Evolutionary conservation across 768 basidiomycete species (phyloP), one percentile per base, ranked within the genome.

Genomic region (Hygrophorus russula): DNA sequence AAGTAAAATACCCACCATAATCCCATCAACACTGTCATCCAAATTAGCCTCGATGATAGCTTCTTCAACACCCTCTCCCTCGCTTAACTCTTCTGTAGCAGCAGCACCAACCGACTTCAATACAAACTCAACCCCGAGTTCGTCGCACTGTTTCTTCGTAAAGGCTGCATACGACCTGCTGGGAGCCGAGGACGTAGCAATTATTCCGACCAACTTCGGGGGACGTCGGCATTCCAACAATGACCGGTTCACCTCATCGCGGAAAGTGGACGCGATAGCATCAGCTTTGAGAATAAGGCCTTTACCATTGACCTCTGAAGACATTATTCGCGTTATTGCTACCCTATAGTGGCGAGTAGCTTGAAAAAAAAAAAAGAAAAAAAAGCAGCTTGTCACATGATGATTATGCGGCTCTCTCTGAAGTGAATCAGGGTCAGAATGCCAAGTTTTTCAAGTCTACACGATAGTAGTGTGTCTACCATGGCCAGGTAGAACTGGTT

Each of bases 11-110:
- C 76, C 48, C 51, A 93, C 96, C 93, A 98, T 96, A 56, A 99
- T 91, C 7, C 94, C 94, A 62, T 94, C 78, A 8, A 94, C 77
- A 44, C 67, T 69, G 11, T 68, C 66, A 55, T 98, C 92, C 48
- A 85, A 84, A 56, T 99, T 99, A 6, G 93, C 91, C 55, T 91
- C 87, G 27, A 97, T 81, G 51, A 98, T 94, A 6, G 87, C 93
- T 59, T 94, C 88, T 60, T 99, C 96, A 6, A 92, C 91, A 9
- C 88, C 92, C 24, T 92, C 89, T 0, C 88, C 88, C 36, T 87
- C 84, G 0, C 68, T 75, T 5, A 76, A 64, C 17, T 65, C 65
- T 51, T 15, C 56, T 59, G 50, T 44, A 57, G 72, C 69, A 3
- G 80, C 80, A 4, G 76, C 72, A 0, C 85, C 89, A 5, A 79